Evolutionary conservation across 163 green algal genomes (phyloP), one percentile per base, ranked within the genome.

Genomic region (Chlamydomonas reinhardtii): DNA sequence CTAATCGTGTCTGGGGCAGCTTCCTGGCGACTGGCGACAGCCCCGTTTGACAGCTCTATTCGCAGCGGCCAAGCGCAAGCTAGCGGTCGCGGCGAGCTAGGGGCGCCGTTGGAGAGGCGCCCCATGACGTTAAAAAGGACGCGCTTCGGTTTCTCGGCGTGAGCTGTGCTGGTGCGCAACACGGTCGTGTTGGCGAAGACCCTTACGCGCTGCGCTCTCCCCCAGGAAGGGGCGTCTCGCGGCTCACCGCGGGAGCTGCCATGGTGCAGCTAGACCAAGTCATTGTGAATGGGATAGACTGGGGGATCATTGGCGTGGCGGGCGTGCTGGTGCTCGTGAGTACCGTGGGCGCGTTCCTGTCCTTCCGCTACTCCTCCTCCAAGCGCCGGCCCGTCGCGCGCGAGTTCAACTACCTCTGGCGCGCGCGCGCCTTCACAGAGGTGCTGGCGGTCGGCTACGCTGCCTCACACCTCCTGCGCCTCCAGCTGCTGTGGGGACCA

Each of bases 361-460:
- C 82, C 19, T 76, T 76, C 37, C 56, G 73, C 25, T 85, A 74
- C 70, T 86, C 66, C 12, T 39, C 65, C 77, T 85, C 77, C n/a
- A 78, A 61, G 39, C 70, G 74, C 9, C 54, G 72, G 31, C 82
- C 79, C 19, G 75, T 84, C 24, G 89, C 88, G 4, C 61, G 70
- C 11, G 91, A 87, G 61, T 94, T 93, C 76, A 93, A 92, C 80
- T 88, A 89, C 84, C 79, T 94, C 3, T 94, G 91, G 91, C 76
- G 89, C 54, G 86, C 85, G 24, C 76, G 91, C 4, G 35, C 85
- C 34, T 73, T 89, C 72, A 86, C 85, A 56, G 83, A 90, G 66
- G 29, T 94, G 2, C 70, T 91, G 15, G 89, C 75, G 22, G 87
- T 82, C 4, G 73, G 37, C 0, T 91, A 90, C 79, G 89, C 89